phyloP scores from a whole-genome alignment of 805 yeast species.

The Candida quercuum region DNA sequence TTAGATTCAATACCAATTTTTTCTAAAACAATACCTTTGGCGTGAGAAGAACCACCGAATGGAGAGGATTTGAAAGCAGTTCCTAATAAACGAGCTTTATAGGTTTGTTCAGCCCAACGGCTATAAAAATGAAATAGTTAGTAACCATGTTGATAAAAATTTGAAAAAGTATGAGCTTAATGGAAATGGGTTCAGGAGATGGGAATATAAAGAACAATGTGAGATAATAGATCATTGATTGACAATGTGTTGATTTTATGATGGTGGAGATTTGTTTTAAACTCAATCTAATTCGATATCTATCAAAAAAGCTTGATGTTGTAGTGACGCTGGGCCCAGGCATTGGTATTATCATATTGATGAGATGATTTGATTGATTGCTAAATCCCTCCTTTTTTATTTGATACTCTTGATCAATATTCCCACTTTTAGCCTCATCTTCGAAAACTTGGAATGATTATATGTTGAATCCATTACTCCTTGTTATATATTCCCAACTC shows the following conservation, averaged over 20 bases:
- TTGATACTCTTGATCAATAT: too few species aligned
- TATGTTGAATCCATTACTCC: neutral
- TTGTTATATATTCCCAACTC: too few species aligned
- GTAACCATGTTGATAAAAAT: conserved; percentile 7
- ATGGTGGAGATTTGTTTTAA: too few species aligned
- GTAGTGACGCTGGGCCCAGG: too few species aligned
- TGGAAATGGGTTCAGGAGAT: neutral
- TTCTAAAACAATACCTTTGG: conserved; percentile 99
- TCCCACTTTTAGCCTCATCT: neutral
- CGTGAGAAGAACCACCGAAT: conserved; percentile 99
- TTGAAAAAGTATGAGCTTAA: neutral
- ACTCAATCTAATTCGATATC: too few species aligned
- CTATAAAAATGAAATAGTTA: conserved; percentile 26
- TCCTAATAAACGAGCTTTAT: conserved; percentile 98
- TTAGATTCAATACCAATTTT: conserved; percentile 99
- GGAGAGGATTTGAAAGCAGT: conserved; percentile 99
- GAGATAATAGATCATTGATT: too few species aligned
- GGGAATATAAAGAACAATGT: too few species aligned
- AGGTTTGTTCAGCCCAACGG: conserved; percentile 99
- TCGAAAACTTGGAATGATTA: neutral
- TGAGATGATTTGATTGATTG: too few species aligned
- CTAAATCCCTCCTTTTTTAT: too few species aligned
- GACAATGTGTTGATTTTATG: too few species aligned
- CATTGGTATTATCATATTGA: too few species aligned
- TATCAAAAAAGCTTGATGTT: too few species aligned